phyloP scores from a whole-genome alignment of 1,284 basidiomycete genomes.

The Moesziomyces sp. region DNA sequence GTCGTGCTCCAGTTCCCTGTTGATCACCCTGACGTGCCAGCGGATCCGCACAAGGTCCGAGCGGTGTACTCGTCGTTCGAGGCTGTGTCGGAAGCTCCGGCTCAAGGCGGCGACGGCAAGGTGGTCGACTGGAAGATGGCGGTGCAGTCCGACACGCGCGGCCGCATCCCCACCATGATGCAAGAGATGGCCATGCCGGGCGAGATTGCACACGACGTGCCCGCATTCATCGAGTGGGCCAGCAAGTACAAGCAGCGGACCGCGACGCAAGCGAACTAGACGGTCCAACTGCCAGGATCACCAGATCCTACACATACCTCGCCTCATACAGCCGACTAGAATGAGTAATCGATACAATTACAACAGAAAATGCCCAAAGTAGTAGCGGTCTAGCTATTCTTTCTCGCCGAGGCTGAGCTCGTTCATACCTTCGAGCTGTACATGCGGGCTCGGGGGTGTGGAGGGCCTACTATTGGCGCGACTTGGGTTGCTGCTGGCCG shows the following conservation, averaged over 20 bases:
- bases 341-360: background rate
- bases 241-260: constrained; percentile 33
- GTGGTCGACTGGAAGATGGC: constrained; percentile 52
- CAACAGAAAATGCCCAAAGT: background rate
- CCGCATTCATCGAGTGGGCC: constrained; percentile 57
- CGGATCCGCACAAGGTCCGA: constrained; percentile 43
- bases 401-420: constrained; percentile 16
- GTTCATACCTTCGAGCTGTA: constrained; percentile 1
- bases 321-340: no score
- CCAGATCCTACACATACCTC: no score
- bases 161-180: constrained; percentile 54
- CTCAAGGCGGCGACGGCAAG: background rate
- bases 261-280: constrained; percentile 2
- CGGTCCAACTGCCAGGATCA: no score
- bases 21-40: constrained; percentile 34
- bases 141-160: constrained; percentile 56
- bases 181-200: constrained; percentile 59
- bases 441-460: constrained; percentile 7
- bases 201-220: constrained; percentile 61
- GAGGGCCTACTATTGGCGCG: constrained; percentile 24
- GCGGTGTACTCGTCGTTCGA: constrained; percentile 60
- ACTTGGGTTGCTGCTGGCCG: constrained; percentile 34
- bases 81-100: constrained; percentile 45
- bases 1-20: constrained; percentile 56
- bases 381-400: background rate